Base-by-base conservation (phyloP, 768 basidiomycete species). In the Boletus sp. region DNA sequence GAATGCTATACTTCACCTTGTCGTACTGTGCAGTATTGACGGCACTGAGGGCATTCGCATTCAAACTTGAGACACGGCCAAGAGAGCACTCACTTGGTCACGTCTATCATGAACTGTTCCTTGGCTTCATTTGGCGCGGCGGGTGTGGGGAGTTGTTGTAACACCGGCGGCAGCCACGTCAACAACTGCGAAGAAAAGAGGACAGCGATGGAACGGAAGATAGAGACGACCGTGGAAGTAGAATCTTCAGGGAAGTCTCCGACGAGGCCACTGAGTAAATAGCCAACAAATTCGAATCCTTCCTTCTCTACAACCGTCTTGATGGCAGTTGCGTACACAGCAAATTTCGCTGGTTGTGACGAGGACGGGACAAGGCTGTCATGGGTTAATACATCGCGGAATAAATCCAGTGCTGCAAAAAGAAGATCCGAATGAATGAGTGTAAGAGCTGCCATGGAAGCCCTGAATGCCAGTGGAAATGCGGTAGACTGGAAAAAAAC, bases 161-260 rank as follows among this genome's bases (percentile, higher is more conserved):
- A 69, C 13, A 90, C 79, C 23, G 79, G 69, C 2, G 87, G 84
- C 15, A 94, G 67, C 89, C 92, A 96, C 21, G 76, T 69, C 34
- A 87, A 73, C 42, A 95, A 68, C 65, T 87, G 84, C 7, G 75
- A 65, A 2, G 87, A 77, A 84, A 89, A 92, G n/a, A 83, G 64
- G 35, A 75, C 71, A 27, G 85, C 78, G 48, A 93, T 69, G 13
- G 81, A 77, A 15, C 90, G 82, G 69, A 96, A 82, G 56, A 98
- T 85, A 3, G 87, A 83, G 51, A 92, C 83, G 42, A 95, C 85
- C 34, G 75, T 68, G 9, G 88, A 78, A 7, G 84, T 77, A 4
- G 85, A 80, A 54, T 98, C 96, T 66, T 93, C 93, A 4, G 92
- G 91, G 68, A 95, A 98, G 56, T 89, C 87, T 21, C 88, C 85